phyloP scores from a whole-genome alignment of 306 rosid species.

The Adenanthera pavonina region DNA sequence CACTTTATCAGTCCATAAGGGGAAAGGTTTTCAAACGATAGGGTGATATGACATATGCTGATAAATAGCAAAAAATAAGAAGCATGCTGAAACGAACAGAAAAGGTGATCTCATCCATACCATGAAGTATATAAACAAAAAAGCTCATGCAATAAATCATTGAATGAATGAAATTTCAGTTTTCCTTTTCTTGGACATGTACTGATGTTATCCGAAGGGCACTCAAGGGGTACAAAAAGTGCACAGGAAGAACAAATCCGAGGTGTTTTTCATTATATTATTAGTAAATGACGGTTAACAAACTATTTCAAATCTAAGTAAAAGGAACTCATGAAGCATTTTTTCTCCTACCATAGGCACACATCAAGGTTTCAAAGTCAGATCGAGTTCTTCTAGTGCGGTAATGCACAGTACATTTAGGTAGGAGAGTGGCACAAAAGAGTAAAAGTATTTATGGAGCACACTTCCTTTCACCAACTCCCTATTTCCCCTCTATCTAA shows the following conservation, averaged over 20 bases:
- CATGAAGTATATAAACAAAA: conserved; percentile 19
- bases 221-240: background rate
- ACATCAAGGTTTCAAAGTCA: background rate
- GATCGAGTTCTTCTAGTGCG: background rate
- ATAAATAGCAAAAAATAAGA: conserved; percentile 5
- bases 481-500: background rate
- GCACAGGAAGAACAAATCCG: background rate
- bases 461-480: background rate
- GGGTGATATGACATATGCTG: background rate
- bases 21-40: background rate
- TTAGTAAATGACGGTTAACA: too few relatives aligned
- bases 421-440: background rate
- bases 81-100: conserved; percentile 17
- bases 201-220: conserved; percentile 6
- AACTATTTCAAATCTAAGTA: background rate
- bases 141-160: background rate
- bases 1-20: background rate
- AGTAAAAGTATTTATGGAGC: background rate
- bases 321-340: conserved; percentile 18
- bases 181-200: background rate
- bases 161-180: conserved; percentile 11
- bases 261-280: background rate
- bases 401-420: background rate
- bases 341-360: background rate
- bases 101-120: conserved; percentile 21